Evolutionary conservation across 345 rosid genomes (phyloP), one percentile per base, ranked within the genome.

Genomic region (Melaleuca quinquenervia): DNA sequence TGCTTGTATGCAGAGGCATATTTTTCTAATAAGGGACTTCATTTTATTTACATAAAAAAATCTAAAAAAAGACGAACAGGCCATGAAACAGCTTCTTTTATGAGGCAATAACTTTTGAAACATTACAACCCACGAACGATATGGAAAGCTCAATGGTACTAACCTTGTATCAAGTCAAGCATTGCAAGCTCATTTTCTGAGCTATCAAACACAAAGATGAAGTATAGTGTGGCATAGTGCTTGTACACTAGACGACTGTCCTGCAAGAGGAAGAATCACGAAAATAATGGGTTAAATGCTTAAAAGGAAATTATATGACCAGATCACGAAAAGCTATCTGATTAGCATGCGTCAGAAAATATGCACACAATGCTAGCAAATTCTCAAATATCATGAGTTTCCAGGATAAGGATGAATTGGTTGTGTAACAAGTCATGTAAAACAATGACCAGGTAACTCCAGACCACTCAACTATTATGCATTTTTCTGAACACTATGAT

Each of bases 101-200:
- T 49, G 84, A 50, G 56, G 55, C 55, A 82, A 48, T 44, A 12
- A 82, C 13, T 82, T 50, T 82, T 32, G 41, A 82, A 60, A 32
- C 70, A 11, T 27, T 50, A 10, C 32, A 55, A 9, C 32, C 24
- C 15, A 51, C 44, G n/a, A 75, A 45, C 45, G 41, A 58, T 70
- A n/a, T 29, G 52, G 82, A 64, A 83, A 24, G 56, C 18, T 64
- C 50, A 48, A 32, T 49, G n/a, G 36, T 21, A 82, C 87, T 82
- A 26, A 96, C 99, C 98, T 95, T 96, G 98, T 74, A 94, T 96
- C 83, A 96, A 94, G 87, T 97, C 99, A 84, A 97, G 99, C 96
- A 96, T 93, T 16, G 99, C 99, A 84, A 97, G 98, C 89, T 96
- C 98, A 90, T 95, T 97, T 90, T 97, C 99, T 14, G 94, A 94